These are phyloP conservation scores for Kurtzmaniella fragi DNA, from an alignment of 805 yeast genomes.

Conservation along the genomic window DNA sequence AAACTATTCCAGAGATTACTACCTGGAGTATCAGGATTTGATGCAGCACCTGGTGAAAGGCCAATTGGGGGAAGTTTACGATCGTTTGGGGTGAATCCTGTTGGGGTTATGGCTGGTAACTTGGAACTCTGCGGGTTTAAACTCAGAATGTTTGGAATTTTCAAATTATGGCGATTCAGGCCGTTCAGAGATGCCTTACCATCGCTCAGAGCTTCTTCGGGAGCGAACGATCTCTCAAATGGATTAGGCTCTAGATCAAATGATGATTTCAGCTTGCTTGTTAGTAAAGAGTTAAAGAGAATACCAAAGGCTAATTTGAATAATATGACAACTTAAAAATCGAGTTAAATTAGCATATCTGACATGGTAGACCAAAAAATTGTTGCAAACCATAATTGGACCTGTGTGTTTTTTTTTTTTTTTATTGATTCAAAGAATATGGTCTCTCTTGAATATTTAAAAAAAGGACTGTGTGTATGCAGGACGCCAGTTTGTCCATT, in stretches of 20 bases:
- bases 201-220: conserved; percentile 32
- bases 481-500: no score
- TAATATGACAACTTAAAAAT: no score
- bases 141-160: conserved; percentile 27
- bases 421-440: no score
- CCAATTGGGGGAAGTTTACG: conserved; percentile 52
- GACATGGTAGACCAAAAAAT: no score
- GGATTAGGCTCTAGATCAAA: conserved; percentile 91
- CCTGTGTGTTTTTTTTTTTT: no score
- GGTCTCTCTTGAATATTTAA: no score
- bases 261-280: conserved; percentile 33
- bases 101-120: conserved; percentile 41
- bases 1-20: conserved; percentile 44
- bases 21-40: conserved; percentile 51
- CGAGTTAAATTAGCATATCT: no score
- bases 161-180: conserved; percentile 31
- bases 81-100: conserved; percentile 55
- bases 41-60: conserved; percentile 39
- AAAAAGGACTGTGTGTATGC: no score
- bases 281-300: conserved; percentile 1
- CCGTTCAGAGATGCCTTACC: conserved; percentile 1
- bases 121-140: conserved; percentile 13
- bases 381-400: no score
- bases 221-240: conserved; percentile 90
- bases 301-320: no score